Percentiles rank a stretch among this genome's conserved stretches.
phyloP scores from a whole-genome alignment of 2,329 filamentous ascomycete species.

The Aspergillus neotritici region DNA sequence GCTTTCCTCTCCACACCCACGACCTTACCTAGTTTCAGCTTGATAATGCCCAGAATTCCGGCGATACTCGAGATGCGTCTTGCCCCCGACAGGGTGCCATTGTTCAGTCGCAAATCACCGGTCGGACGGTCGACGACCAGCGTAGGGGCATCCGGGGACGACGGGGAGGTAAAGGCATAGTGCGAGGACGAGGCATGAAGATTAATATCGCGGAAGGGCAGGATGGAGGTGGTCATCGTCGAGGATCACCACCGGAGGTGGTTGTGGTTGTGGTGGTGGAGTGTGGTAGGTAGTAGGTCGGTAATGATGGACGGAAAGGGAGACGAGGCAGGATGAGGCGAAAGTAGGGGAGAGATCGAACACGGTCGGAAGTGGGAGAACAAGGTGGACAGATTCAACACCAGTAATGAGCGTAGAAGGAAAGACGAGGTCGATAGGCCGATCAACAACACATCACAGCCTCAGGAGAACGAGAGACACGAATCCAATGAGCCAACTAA shows the following conservation, averaged over 20 bases:
- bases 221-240: conserved; percentile 33
- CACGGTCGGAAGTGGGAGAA: too few species aligned
- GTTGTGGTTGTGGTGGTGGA: too few species aligned
- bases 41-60: conserved; percentile 90
- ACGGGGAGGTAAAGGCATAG: conserved; percentile 95
- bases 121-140: conserved; percentile 87
- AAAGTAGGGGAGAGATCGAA: too few species aligned
- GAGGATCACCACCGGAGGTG: background rate
- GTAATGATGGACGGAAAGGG: conserved; percentile 7
- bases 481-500: too few species aligned
- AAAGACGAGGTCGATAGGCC: too few species aligned
- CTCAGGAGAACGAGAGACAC: too few species aligned
- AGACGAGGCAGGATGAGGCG: background rate
- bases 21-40: conserved; percentile 73
- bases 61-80: conserved; percentile 91
- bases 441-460: too few species aligned
- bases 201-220: conserved; percentile 94
- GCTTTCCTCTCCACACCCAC: background rate
- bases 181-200: conserved; percentile 85
- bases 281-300: background rate
- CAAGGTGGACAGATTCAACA: too few species aligned
- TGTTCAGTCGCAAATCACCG: conserved; percentile 78
- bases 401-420: too few species aligned
- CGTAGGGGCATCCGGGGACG: conserved; percentile 79
- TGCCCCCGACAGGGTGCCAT: conserved; percentile 67